Conservation (phyloP, 2,329 filamentous ascomycete genomes). For the Trichoderma pleuroti region DNA sequence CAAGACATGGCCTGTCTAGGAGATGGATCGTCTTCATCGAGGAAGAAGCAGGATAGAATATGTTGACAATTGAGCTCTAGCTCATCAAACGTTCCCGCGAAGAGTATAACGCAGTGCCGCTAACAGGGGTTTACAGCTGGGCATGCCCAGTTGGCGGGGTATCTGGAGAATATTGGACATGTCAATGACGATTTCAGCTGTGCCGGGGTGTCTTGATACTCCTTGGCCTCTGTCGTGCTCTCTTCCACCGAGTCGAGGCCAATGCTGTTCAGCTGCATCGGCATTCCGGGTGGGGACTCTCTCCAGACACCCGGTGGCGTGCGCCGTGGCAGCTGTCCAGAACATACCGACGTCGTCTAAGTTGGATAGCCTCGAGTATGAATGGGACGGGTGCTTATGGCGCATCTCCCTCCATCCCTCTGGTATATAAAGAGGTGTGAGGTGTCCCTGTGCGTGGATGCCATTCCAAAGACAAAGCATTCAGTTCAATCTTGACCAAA, state of each 20-base stretch:
- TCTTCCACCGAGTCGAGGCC: not conserved
- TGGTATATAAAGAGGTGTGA: not conserved
- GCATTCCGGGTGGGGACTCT: not conserved
- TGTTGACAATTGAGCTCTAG: not conserved
- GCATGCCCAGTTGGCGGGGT: not conserved
- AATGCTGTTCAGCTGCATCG: conserved; percentile 1
- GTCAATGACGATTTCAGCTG: conserved; percentile 10
- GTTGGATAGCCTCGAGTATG: not conserved
- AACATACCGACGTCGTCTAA: not conserved
- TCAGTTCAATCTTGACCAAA: not conserved
- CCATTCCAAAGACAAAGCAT: not conserved
- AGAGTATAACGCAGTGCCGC: not conserved
- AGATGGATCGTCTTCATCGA: not conserved
- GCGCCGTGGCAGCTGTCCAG: not conserved
- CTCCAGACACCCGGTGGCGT: conserved; percentile 14
- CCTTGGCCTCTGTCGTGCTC: not conserved
- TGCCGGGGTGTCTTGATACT: not conserved
- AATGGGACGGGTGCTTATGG: not conserved
- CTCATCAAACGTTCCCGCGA: not conserved
- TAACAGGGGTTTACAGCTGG: not conserved
- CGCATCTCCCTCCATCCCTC: not conserved
- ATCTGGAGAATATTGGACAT: not conserved
- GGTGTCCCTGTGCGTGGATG: not conserved
- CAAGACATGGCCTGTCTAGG: not conserved
- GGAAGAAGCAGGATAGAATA: not conserved